Evolutionary conservation across 2,329 filamentous ascomycete genomes (phyloP).

Genomic region (Aspergillus cejpii): DNA sequence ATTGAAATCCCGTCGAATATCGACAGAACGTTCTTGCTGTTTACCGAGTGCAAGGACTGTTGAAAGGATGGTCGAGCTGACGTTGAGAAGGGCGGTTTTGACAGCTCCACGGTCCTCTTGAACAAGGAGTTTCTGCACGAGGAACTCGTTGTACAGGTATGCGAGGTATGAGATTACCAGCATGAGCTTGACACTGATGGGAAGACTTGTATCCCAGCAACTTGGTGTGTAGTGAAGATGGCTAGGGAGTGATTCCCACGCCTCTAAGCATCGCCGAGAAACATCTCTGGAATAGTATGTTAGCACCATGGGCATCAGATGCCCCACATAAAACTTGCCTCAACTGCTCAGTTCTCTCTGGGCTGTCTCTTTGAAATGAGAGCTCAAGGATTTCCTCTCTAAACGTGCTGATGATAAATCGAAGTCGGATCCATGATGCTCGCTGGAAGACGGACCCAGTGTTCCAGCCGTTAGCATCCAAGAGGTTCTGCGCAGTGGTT

Average conservation of each 20-base stretch:
- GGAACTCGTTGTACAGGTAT: slow-evolving; percentile 26
- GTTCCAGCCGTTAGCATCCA: slow-evolving; percentile 22
- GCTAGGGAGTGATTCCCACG: slow-evolving; percentile 19
- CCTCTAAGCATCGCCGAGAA: slow-evolving; percentile 16
- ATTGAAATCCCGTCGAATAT: slow-evolving; percentile 21
- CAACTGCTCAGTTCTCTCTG: slow-evolving; percentile 12
- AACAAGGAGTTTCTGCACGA: slow-evolving; percentile 23
- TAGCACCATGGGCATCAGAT: not conserved
- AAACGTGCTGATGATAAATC: slow-evolving; percentile 22
- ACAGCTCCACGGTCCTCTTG: slow-evolving; percentile 15
- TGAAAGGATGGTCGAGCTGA: slow-evolving; percentile 21
- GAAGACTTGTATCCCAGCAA: slow-evolving; percentile 16
- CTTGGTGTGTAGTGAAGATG: slow-evolving; percentile 19
- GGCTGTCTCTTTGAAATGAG: slow-evolving; percentile 16
- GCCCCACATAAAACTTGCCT: slow-evolving; percentile 11
- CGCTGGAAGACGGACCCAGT: slow-evolving; percentile 11
- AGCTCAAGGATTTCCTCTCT: slow-evolving; percentile 26
- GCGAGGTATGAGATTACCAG: slow-evolving; percentile 21
- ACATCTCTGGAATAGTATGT: slow-evolving; percentile 12
- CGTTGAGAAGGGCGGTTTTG: slow-evolving; percentile 13
- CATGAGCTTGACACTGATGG: slow-evolving; percentile 29
- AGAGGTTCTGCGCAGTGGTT: not conserved
- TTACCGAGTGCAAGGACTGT: slow-evolving; percentile 18
- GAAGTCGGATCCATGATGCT: slow-evolving; percentile 21
- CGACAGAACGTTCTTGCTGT: slow-evolving; percentile 19